Base-by-base conservation (phyloP, 345 rosid species). In the Carallia pectinifolia region DNA sequence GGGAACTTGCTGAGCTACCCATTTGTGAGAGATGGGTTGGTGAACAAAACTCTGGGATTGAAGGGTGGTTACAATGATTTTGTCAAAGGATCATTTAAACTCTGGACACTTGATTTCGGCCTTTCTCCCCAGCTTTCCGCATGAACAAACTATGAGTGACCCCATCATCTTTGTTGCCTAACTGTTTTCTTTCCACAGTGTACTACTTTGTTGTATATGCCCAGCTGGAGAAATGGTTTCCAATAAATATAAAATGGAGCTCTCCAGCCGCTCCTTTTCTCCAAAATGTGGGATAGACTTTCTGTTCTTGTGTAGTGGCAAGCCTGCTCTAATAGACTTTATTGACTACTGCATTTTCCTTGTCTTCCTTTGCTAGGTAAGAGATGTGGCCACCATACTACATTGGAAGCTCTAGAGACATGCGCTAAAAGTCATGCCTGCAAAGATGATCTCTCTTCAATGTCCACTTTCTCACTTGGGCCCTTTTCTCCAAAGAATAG, bases 1-100 rank as follows among this genome's bases (percentile, higher is more conserved):
- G 96, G 86, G 67, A 86, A 94, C 79, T 68, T 94, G 73, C 88
- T 94, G 39, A 88, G 90, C 0, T 94, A 94, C 64, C 98, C 98
- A 54, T 94, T 94, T 82, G 98, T 94, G 85, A 87, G 97, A 76
- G 84, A 90, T 23, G 97, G 97, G 5, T 72, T 94, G 80, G 91
- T 81, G 79, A 94, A 86, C 33, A 88, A 86, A 71, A 94, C 97
- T 9, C 90, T 94, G 17, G 70, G 89, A 39, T 70, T 94, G 71
- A 90, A 88, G 81, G 98, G 97, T 50, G 98, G 95, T 27, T 83
- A 94, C 88, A 91, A 91, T 66, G 97, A 94, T 71, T 94, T 94
- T 69, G 44, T 90, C 7, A 85, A 85, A 33, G 97, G 97, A 70
- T 62, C 83, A n/a, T 91, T 94, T 74, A 93, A 94, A 89, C 23